These are phyloP conservation scores for Backusella circina DNA, from an alignment of 192 early-diverging fungal species.

Conservation along the genomic window DNA sequence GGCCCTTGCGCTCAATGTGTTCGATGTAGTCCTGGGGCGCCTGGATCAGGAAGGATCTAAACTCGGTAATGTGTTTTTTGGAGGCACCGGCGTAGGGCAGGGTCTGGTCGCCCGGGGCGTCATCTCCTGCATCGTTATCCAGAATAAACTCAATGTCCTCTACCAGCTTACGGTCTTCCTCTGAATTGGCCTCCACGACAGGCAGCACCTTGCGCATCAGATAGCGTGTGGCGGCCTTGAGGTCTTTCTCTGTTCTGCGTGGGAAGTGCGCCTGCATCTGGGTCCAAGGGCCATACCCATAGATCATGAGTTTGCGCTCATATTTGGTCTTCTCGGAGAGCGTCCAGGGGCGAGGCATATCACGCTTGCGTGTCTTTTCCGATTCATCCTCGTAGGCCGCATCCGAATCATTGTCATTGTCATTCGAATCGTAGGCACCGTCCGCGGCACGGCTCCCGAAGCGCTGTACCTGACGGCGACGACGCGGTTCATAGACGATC, in stretches of 20 bases:
- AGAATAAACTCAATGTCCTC: constrained; percentile 59
- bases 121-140: constrained; percentile 30
- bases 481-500: constrained; percentile 66
- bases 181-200: constrained; percentile 40
- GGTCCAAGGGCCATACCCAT: constrained; percentile 60
- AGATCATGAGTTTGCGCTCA: constrained; percentile 61
- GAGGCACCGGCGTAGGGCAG: constrained; percentile 62
- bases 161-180: constrained; percentile 57
- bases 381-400: constrained; percentile 43
- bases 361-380: constrained; percentile 28
- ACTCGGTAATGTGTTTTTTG: constrained; percentile 64
- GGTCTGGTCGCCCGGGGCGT: constrained; percentile 42
- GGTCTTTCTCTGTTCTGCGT: constrained; percentile 53
- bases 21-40: constrained; percentile 75
- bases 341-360: constrained; percentile 40
- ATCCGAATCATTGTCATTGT: constrained; percentile 47
- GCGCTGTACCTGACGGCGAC: constrained; percentile 56
- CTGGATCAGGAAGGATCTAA: constrained; percentile 63
- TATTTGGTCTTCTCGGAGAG: constrained; percentile 52
- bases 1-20: constrained; percentile 62
- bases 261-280: constrained; percentile 56
- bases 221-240: constrained; percentile 53
- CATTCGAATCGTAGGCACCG: constrained; percentile 37
- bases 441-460: constrained; percentile 42
- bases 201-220: constrained; percentile 51